Percentiles rank a stretch among this genome's conserved stretches.
Evolutionary conservation across 2,329 filamentous ascomycete genomes (phyloP).

Genomic region (Sporothrix mexicana): DNA sequence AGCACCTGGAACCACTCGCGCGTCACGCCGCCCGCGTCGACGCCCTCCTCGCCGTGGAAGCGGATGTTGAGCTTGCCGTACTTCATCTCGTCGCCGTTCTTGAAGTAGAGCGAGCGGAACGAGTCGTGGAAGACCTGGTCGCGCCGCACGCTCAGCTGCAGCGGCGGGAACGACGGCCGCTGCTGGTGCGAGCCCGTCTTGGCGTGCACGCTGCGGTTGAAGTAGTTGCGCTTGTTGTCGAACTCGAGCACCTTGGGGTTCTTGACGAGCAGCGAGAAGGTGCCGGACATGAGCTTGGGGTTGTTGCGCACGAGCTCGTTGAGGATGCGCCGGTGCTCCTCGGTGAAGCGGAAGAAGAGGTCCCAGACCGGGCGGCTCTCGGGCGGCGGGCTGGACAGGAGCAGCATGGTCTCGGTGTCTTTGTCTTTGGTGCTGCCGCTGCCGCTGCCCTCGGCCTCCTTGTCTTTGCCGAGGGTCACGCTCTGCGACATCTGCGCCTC

Average conservation of each 20-base stretch:
- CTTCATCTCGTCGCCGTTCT: slow-evolving; percentile 95
- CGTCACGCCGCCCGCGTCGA: slow-evolving; percentile 96
- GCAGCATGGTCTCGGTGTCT: slow-evolving; percentile 52
- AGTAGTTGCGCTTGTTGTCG: slow-evolving; percentile 99
- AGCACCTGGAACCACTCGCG: slow-evolving; percentile 99
- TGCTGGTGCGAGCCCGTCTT: slow-evolving; percentile 59
- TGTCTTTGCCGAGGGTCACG: slow-evolving; percentile 26
- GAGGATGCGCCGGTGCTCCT: slow-evolving; percentile 95
- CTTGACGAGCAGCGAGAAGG: slow-evolving; percentile 93
- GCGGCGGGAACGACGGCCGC: slow-evolving; percentile 70
- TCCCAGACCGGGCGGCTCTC: slow-evolving; percentile 57
- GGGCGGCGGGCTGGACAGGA: slow-evolving; percentile 74
- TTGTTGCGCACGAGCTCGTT: slow-evolving; percentile 98
- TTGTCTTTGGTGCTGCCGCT: slow-evolving; percentile 39
- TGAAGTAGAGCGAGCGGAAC: slow-evolving; percentile 98
- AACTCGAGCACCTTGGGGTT: slow-evolving; percentile 99
- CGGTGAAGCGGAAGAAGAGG: slow-evolving; percentile 96
- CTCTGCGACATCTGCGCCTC: slow-evolving; percentile 43
- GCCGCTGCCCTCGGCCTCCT: neutral
- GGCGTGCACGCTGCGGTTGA: slow-evolving; percentile 87
- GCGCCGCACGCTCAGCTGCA: slow-evolving; percentile 88
- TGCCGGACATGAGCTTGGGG: slow-evolving; percentile 97
- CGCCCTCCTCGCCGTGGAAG: slow-evolving; percentile 96
- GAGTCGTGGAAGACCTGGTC: slow-evolving; percentile 98
- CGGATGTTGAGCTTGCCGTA: slow-evolving; percentile 98